phyloP scores from a whole-genome alignment of 305 asterid species.

The Solanum hybrid region DNA sequence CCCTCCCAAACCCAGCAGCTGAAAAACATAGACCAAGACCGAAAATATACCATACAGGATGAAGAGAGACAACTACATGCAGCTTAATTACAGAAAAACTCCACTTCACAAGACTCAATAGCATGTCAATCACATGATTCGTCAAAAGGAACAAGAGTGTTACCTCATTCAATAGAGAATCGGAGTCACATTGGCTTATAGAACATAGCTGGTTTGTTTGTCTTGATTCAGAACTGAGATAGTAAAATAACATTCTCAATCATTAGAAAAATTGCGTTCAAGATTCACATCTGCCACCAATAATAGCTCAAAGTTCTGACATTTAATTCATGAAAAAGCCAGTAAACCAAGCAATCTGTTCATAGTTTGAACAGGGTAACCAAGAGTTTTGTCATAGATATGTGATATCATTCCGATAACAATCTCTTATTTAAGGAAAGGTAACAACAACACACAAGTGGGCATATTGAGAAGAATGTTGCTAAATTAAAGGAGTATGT shows the following conservation, averaged over 20 bases:
- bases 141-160: constrained; percentile 8
- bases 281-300: background rate
- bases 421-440: background rate
- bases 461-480: background rate
- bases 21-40: background rate
- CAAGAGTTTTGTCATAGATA: background rate
- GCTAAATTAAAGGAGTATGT: background rate
- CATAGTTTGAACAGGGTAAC: background rate
- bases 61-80: background rate
- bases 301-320: background rate
- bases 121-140: background rate
- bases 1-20: background rate
- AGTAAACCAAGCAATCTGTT: background rate
- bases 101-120: background rate
- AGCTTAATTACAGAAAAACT: background rate
- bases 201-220: constrained; percentile 94
- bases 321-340: background rate
- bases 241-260: constrained; percentile 20
- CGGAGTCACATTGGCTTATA: constrained; percentile 85
- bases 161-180: constrained; percentile 94
- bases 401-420: background rate
- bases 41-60: background rate
- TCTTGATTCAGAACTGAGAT: constrained; percentile 72
- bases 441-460: background rate
- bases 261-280: constrained; percentile 1